Percentiles rank a stretch among this genome's conserved stretches.
These are phyloP conservation scores for Aspergillus luchuensis DNA, from an alignment of 2,329 filamentous ascomycete species.

Conservation along the genomic window DNA sequence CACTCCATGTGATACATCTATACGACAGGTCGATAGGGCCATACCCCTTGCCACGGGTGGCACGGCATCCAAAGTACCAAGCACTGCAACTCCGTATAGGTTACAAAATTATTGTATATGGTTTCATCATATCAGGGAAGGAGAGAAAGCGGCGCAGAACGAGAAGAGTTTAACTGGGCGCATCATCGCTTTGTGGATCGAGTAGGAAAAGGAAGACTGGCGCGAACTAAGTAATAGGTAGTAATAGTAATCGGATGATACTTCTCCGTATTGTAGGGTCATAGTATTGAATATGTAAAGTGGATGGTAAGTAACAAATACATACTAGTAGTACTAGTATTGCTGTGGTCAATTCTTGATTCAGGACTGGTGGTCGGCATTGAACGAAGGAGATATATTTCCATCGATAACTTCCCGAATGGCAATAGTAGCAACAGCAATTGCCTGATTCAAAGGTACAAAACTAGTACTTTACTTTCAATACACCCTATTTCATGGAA, in stretches of 20 bases:
- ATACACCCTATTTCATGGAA: not conserved
- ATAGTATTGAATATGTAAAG: too few relatives aligned
- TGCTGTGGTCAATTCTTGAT: too few relatives aligned
- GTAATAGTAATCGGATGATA: too few relatives aligned
- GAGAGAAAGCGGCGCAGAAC: not conserved
- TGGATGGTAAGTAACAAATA: too few relatives aligned
- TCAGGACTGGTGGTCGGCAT: too few relatives aligned
- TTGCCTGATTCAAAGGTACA: too few relatives aligned
- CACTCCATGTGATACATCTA: constrained; percentile 21
- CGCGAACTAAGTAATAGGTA: too few relatives aligned
- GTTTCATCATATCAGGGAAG: not conserved
- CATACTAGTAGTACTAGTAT: too few relatives aligned
- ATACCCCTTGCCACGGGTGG: constrained; percentile 9
- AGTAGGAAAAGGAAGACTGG: not conserved
- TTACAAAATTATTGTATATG: not conserved
- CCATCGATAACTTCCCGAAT: too few relatives aligned
- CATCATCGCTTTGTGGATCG: not conserved
- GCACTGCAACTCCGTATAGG: not conserved
- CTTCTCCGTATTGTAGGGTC: too few relatives aligned
- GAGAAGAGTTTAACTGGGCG: not conserved
- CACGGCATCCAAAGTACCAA: constrained; percentile 3
- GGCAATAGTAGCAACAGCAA: too few relatives aligned
- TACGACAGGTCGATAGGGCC: constrained; percentile 14
- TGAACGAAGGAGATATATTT: too few relatives aligned
- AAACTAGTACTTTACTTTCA: not conserved